A percentile compares a stretch with the other conserved stretches of the same genome.
These are phyloP conservation scores for Cutaneotrichosporon mucoides DNA, from an alignment of 1,284 basidiomycete genomes.

Conservation along the genomic window DNA sequence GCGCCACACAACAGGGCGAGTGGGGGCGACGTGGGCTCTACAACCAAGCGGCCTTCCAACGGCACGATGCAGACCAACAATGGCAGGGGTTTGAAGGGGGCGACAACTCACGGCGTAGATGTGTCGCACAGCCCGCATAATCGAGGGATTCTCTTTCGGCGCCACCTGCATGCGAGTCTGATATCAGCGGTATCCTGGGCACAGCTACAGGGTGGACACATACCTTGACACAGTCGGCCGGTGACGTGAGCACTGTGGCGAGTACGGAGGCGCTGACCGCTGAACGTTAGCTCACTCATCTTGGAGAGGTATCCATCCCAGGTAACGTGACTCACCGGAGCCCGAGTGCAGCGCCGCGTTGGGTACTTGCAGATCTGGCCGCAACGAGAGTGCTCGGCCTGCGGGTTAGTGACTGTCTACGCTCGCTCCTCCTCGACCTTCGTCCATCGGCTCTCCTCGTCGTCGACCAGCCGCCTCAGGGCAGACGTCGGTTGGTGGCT, in stretches of 20 bases:
- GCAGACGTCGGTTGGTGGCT: too few relatives aligned
- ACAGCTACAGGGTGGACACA: constrained; percentile 7
- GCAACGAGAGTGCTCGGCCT: constrained; percentile 11
- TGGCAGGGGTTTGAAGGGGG: too few relatives aligned
- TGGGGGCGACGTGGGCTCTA: too few relatives aligned
- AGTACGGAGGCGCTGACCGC: constrained; percentile 73
- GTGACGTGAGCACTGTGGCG: constrained; percentile 77
- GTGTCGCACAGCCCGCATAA: constrained; percentile 60
- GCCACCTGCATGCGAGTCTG: constrained; percentile 83
- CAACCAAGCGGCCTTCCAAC: too few relatives aligned
- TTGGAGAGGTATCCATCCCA: constrained; percentile 28
- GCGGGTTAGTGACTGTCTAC: background rate
- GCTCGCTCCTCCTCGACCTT: too few relatives aligned
- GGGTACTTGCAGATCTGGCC: constrained; percentile 26
- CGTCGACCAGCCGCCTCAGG: too few relatives aligned
- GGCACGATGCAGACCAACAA: too few relatives aligned
- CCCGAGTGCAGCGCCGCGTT: constrained; percentile 46
- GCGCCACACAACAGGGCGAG: too few relatives aligned
- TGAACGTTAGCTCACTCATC: background rate
- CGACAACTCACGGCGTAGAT: constrained; percentile 62
- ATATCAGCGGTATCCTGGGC: background rate
- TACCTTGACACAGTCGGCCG: constrained; percentile 87
- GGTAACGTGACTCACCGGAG: constrained; percentile 26
- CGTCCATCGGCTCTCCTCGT: too few relatives aligned
- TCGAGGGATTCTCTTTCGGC: constrained; percentile 63